These are phyloP conservation scores for Schwanniomyces etchellsii DNA, from an alignment of 1,139 yeast genomes.

Conservation along the genomic window DNA sequence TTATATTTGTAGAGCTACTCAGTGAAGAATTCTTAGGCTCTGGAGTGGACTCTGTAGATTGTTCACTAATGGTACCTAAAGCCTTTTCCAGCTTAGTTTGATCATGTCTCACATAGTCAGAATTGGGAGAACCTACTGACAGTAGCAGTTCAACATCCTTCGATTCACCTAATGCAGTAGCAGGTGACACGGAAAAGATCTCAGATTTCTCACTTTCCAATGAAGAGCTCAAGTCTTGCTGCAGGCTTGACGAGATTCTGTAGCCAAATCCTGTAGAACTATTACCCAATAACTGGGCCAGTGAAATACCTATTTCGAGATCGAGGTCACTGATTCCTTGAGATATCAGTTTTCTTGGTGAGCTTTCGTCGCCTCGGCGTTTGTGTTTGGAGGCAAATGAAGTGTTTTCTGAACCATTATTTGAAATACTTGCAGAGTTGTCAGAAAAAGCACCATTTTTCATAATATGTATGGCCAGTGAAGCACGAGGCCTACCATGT, in stretches of 20 bases:
- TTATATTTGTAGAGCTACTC: neutral
- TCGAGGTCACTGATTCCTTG: constrained; percentile 12
- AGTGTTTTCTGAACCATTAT: constrained; percentile 8
- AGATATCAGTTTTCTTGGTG: neutral
- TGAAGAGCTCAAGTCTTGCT: constrained; percentile 23
- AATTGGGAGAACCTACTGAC: constrained; percentile 24
- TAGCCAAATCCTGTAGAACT: constrained; percentile 5
- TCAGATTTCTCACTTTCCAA: constrained; percentile 27
- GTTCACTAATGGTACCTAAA: constrained; percentile 41
- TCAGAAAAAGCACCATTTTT: constrained; percentile 8
- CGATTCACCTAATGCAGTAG: constrained; percentile 23
- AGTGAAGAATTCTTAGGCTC: too few species aligned
- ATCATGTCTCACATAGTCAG: neutral
- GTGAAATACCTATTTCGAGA: constrained; percentile 39
- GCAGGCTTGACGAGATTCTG: constrained; percentile 2
- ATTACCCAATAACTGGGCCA: constrained; percentile 36
- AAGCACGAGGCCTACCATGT: constrained; percentile 8
- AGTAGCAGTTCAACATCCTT: constrained; percentile 39
- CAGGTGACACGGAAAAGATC: constrained; percentile 22
- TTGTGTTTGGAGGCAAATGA: constrained; percentile 1
- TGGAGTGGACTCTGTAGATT: constrained; percentile 31
- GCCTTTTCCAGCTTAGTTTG: constrained; percentile 3
- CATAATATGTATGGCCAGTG: constrained; percentile 13
- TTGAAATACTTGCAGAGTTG: constrained; percentile 9
- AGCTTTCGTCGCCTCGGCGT: neutral